Evolutionary conservation across 2,329 filamentous ascomycete species (phyloP).

Genomic region (Botrytis squamosa): DNA sequence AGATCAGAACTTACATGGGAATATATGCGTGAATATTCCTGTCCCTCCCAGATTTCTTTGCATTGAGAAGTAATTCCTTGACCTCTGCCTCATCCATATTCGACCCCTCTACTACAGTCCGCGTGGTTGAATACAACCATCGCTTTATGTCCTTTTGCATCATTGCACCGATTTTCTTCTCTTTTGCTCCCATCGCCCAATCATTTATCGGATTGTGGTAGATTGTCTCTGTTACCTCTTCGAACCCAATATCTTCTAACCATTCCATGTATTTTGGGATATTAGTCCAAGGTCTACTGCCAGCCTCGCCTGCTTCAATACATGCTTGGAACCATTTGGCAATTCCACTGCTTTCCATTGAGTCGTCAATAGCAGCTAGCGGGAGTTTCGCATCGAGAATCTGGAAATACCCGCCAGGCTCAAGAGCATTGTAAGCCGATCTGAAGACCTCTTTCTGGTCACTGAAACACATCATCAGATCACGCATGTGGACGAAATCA

Average conservation of each 20-base stretch:
- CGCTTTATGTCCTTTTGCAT: constrained; percentile 26
- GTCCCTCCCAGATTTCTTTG: background rate
- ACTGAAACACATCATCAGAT: constrained; percentile 24
- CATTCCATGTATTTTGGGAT: constrained; percentile 24
- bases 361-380: constrained; percentile 26
- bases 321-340: constrained; percentile 27
- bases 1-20: background rate
- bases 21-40: constrained; percentile 11
- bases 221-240: constrained; percentile 50
- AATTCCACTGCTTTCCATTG: constrained; percentile 29
- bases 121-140: background rate
- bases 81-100: constrained; percentile 3
- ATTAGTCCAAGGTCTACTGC: constrained; percentile 25
- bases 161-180: constrained; percentile 29
- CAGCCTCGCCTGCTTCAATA: constrained; percentile 21
- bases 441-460: constrained; percentile 22
- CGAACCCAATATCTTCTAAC: constrained; percentile 49
- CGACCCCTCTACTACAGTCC: background rate
- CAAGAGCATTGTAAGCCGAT: constrained; percentile 20
- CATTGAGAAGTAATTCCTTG: background rate
- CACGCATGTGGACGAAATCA: constrained; percentile 47
- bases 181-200: constrained; percentile 47
- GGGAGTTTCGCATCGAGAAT: constrained; percentile 25
- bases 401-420: constrained; percentile 28
- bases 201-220: constrained; percentile 54